A percentile compares a stretch with the other conserved stretches of the same genome.
These are phyloP conservation scores for Aspergillus olivimuriae DNA, from an alignment of 495 filamentous ascomycete genomes.

Conservation along the genomic window DNA sequence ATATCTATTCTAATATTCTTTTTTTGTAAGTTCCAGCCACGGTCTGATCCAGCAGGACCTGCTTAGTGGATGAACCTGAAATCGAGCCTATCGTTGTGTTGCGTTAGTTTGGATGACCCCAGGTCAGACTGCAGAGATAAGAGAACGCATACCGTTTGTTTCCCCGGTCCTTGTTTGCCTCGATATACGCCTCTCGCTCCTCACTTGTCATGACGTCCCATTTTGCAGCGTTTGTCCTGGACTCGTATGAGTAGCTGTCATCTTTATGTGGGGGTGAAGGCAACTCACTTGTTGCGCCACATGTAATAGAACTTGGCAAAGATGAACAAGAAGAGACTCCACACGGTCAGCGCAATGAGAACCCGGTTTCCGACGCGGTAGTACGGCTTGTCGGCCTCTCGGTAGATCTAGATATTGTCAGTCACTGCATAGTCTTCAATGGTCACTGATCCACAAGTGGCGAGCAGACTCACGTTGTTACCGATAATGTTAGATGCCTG, in stretches of 20 bases:
- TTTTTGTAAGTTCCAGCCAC: background rate
- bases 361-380: conserved; percentile 63
- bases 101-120: background rate
- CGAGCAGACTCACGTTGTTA: conserved; percentile 46
- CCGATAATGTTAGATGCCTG: conserved; percentile 58
- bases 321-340: conserved; percentile 51
- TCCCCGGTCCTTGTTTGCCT: conserved; percentile 57
- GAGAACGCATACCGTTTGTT: conserved; percentile 54
- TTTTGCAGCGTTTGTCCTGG: conserved; percentile 34
- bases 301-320: conserved; percentile 57
- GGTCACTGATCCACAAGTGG: too few relatives aligned
- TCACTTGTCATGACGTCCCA: conserved; percentile 57
- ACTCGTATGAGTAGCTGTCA: too few relatives aligned
- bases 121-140: background rate
- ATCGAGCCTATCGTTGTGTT: conserved; percentile 35
- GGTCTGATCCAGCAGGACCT: background rate
- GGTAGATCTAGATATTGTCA: conserved; percentile 47
- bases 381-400: conserved; percentile 55
- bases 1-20: too few relatives aligned
- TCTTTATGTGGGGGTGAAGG: too few relatives aligned
- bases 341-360: conserved; percentile 47
- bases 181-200: conserved; percentile 57
- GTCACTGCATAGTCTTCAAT: too few relatives aligned
- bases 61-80: conserved; percentile 46
- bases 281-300: conserved; percentile 47